phyloP scores from a whole-genome alignment of 345 rosid genomes.

The Camelina hispida region DNA sequence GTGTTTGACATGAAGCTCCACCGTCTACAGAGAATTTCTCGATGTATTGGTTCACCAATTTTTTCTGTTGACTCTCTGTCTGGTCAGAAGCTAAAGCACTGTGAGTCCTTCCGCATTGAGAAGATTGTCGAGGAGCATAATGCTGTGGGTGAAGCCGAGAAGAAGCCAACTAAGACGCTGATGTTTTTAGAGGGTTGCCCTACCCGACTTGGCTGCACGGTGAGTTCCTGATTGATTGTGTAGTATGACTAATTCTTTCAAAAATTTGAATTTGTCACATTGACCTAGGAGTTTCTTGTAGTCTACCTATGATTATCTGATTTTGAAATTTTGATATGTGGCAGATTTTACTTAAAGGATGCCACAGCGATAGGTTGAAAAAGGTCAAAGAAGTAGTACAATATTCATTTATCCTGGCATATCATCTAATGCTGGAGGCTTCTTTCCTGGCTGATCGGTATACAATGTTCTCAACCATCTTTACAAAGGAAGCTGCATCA shows the following conservation, averaged over 20 bases:
- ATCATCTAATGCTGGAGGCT: constrained; percentile 92
- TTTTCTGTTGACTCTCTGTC: constrained; percentile 57
- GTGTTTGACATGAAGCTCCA: constrained; percentile 92
- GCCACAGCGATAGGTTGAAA: constrained; percentile 79
- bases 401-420: constrained; percentile 67
- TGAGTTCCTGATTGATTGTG: constrained; percentile 50
- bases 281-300: constrained; percentile 22
- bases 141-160: constrained; percentile 66
- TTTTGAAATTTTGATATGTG: constrained; percentile 36
- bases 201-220: constrained; percentile 84
- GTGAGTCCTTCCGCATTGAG: constrained; percentile 82
- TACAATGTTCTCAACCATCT: constrained; percentile 78
- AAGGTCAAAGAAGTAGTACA: constrained; percentile 83
- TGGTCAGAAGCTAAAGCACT: constrained; percentile 71
- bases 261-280: not conserved
- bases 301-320: constrained; percentile 21
- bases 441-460: constrained; percentile 82
- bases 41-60: constrained; percentile 80
- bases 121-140: constrained; percentile 84
- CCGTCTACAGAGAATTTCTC: constrained; percentile 83
- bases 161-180: constrained; percentile 79
- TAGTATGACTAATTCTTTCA: not conserved
- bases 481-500: constrained; percentile 45
- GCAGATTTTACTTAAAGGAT: constrained; percentile 93
- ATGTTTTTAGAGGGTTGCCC: constrained; percentile 95